Conservation (phyloP, 1,139 yeast species). For the Geotrichum macrosporum region DNA sequence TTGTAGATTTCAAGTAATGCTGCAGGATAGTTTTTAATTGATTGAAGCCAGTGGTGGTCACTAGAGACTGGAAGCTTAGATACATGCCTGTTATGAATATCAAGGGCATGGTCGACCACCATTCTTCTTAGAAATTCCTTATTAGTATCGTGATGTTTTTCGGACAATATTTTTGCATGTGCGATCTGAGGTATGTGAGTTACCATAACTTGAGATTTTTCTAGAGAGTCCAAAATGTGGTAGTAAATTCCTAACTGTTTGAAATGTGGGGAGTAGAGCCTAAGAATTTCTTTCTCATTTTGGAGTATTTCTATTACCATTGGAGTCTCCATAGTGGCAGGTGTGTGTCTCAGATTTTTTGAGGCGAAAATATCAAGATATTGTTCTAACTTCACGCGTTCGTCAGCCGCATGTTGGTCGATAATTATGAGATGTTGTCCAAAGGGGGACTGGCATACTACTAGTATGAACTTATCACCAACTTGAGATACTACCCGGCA, state of each 20-base stretch:
- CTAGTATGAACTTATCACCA: conserved; percentile 55
- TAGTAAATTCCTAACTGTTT: conserved; percentile 28
- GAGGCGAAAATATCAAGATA: conserved; percentile 29
- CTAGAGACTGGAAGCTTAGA: conserved; percentile 15
- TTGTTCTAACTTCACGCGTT: conserved; percentile 55
- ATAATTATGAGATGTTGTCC: conserved; percentile 40
- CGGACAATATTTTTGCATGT: background rate
- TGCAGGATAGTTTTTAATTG: conserved; percentile 25
- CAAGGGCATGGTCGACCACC: conserved; percentile 22
- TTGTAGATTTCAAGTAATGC: conserved; percentile 49
- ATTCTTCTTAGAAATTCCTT: conserved; percentile 20
- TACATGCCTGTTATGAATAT: conserved; percentile 19
- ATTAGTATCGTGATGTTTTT: conserved; percentile 8
- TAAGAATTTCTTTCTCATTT: conserved; percentile 34
- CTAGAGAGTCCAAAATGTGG: conserved; percentile 2
- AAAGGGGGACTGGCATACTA: conserved; percentile 29
- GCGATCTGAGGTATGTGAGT: conserved; percentile 28
- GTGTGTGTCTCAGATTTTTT: conserved; percentile 3
- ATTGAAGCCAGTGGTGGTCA: conserved; percentile 16
- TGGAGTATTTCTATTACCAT: conserved; percentile 30
- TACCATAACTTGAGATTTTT: conserved; percentile 8
- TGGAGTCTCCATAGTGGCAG: conserved; percentile 21
- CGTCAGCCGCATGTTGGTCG: conserved; percentile 83
- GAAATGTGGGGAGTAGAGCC: conserved; percentile 16
- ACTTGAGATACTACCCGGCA: conserved; percentile 45